A percentile compares a stretch with the other conserved stretches of the same genome.
Evolutionary conservation across 768 basidiomycete genomes (phyloP).

Genomic region (Stropharia rugosoannulata): DNA sequence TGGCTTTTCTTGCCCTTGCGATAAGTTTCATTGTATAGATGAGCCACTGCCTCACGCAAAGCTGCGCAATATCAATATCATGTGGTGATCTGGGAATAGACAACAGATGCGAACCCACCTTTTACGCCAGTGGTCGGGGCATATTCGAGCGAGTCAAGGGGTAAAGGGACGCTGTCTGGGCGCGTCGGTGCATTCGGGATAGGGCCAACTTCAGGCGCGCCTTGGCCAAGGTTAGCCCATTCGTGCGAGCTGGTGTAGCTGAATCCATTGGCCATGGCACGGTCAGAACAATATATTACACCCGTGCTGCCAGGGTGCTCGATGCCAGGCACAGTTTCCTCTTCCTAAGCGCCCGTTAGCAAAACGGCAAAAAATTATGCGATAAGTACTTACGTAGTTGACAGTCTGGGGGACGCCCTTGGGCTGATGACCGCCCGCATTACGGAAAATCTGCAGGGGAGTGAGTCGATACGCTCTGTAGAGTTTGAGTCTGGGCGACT

Average conservation of each 20-base stretch:
- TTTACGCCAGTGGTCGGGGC: conserved; percentile 93
- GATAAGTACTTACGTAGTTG: conserved; percentile 53
- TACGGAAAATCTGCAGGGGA: conserved; percentile 65
- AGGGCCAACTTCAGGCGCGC: conserved; percentile 85
- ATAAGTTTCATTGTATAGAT: conserved; percentile 87
- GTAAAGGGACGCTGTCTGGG: conserved; percentile 62
- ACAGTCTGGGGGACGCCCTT: conserved; percentile 70
- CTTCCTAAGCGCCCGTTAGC: conserved; percentile 47
- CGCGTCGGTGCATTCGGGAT: conserved; percentile 75
- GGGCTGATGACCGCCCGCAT: conserved; percentile 66
- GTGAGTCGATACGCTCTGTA: conserved; percentile 4
- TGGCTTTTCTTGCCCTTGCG: conserved; percentile 77
- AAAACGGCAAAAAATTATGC: background rate
- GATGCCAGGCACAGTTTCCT: conserved; percentile 89
- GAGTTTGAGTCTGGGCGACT: conserved; percentile 1
- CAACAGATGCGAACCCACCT: conserved; percentile 35
- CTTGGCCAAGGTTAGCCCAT: conserved; percentile 92
- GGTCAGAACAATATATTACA: conserved; percentile 85
- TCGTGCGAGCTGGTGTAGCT: conserved; percentile 73
- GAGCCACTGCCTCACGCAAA: conserved; percentile 86
- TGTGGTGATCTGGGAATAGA: background rate
- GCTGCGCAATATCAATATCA: conserved; percentile 33
- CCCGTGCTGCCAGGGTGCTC: conserved; percentile 70
- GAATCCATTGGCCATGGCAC: conserved; percentile 96
- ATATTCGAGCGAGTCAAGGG: conserved; percentile 79